Percentiles rank a stretch among this genome's conserved stretches.
phyloP scores from a whole-genome alignment of 2,329 filamentous ascomycete species.

The Fusarium illudens region DNA sequence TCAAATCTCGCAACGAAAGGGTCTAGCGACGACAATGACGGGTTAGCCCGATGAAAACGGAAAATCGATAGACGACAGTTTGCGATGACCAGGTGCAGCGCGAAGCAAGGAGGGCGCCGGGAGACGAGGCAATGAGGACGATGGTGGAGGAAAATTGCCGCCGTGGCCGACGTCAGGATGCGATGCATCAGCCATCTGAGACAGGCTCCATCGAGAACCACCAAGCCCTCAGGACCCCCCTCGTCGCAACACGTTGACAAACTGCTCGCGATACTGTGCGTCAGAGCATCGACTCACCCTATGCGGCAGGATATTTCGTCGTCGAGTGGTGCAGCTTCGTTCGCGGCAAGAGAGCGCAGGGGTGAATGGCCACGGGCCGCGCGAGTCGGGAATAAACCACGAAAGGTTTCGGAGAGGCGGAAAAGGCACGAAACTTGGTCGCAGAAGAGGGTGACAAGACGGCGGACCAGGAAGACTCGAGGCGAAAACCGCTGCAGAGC shows the following conservation, averaged over 20 bases:
- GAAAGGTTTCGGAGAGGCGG: constrained; percentile 40
- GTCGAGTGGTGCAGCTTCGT: constrained; percentile 32
- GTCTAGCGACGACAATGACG: constrained; percentile 19
- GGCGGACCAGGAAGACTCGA: constrained; percentile 31
- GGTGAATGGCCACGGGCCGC: constrained; percentile 34
- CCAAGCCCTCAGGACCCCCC: constrained; percentile 25
- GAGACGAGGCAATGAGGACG: constrained; percentile 16
- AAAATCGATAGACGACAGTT: constrained; percentile 10
- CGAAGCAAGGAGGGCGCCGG: constrained; percentile 21
- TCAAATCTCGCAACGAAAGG: constrained; percentile 22
- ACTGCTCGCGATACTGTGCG: constrained; percentile 22
- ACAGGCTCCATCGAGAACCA: constrained; percentile 37
- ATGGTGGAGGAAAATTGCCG: constrained; percentile 35
- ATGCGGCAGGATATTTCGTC: constrained; percentile 27
- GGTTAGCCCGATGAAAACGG: constrained; percentile 28
- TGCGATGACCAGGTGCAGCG: constrained; percentile 25
- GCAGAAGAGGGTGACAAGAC: constrained; percentile 34
- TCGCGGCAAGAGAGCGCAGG: constrained; percentile 31
- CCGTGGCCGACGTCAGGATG: constrained; percentile 36
- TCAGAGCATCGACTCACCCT: constrained; percentile 34
- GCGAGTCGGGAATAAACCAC: constrained; percentile 40
- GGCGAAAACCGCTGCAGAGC: constrained; percentile 35
- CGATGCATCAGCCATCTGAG: constrained; percentile 37
- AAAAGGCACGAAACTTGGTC: constrained; percentile 35
- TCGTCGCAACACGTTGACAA: constrained; percentile 39